Conservation (phyloP, 208 protist genomes). For the Porcisia hertigi region DNA sequence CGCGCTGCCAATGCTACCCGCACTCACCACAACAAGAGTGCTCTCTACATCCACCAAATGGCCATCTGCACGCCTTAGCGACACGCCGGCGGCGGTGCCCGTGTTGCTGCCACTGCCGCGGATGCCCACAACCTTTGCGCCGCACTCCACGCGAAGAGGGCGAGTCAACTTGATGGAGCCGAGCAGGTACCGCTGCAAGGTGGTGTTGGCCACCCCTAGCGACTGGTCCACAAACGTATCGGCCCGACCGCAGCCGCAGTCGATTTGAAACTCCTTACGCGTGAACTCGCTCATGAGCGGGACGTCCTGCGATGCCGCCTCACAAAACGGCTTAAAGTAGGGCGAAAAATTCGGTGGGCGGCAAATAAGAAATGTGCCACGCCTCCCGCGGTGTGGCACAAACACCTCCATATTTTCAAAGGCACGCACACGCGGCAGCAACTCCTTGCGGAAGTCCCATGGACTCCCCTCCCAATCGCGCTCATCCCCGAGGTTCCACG, state of each 20-base stretch:
- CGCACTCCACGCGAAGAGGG: conserved; percentile 62
- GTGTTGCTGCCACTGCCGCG: conserved; percentile 27
- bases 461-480: conserved; percentile 61
- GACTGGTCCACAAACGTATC: conserved; percentile 65
- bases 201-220: conserved; percentile 59
- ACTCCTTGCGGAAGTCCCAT: conserved; percentile 72
- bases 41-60: conserved; percentile 47
- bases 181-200: conserved; percentile 76
- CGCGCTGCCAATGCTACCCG: conserved; percentile 65
- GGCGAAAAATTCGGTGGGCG: conserved; percentile 63
- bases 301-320: conserved; percentile 70
- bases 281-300: conserved; percentile 75
- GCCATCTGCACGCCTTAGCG: conserved; percentile 44
- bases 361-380: conserved; percentile 69
- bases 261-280: conserved; percentile 51
- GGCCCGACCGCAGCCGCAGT: conserved; percentile 55
- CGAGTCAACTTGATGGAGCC: conserved; percentile 65
- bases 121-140: conserved; percentile 53
- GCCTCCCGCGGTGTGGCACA: conserved; percentile 68
- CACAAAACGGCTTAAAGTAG: conserved; percentile 73
- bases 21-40: conserved; percentile 58
- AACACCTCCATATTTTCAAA: conserved; percentile 72
- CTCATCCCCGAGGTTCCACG: conserved; percentile 74
- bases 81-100: conserved; percentile 50
- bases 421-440: conserved; percentile 59